Conservation (phyloP, 1,284 basidiomycete species). For the Cryptococcus sp. region DNA sequence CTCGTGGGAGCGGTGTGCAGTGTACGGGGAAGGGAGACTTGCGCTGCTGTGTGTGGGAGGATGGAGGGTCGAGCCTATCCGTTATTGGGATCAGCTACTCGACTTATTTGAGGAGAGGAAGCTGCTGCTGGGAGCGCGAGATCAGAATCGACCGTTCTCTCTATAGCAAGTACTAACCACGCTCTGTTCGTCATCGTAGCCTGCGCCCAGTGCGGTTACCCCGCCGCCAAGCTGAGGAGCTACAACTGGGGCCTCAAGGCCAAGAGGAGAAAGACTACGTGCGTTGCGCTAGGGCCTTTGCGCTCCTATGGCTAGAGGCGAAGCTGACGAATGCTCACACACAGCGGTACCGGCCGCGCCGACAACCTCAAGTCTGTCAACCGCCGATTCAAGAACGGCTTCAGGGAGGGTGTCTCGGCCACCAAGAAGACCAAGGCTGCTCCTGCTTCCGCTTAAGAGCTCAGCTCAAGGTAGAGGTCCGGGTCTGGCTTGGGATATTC, state of each 20-base stretch:
- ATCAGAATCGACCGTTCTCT: neutral
- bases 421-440: constrained; percentile 57
- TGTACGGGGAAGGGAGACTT: neutral
- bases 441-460: constrained; percentile 30
- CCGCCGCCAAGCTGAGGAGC: constrained; percentile 89
- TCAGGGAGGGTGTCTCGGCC: constrained; percentile 73
- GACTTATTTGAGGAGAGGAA: neutral
- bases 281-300: constrained; percentile 14
- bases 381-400: constrained; percentile 95
- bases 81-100: too few relatives aligned
- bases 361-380: constrained; percentile 87
- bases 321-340: neutral
- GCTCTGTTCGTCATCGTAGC: constrained; percentile 55
- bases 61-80: neutral
- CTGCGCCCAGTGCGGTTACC: constrained; percentile 95
- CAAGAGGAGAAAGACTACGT: constrained; percentile 94
- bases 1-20: neutral
- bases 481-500: constrained; percentile 1
- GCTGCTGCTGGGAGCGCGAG: neutral
- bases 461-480: neutral
- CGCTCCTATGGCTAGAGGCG: neutral
- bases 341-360: constrained; percentile 92
- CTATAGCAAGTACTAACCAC: neutral
- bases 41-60: neutral
- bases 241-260: constrained; percentile 99